These are phyloP conservation scores for Cercospora citrullina DNA, from an alignment of 2,329 filamentous ascomycete genomes.

Conservation along the genomic window DNA sequence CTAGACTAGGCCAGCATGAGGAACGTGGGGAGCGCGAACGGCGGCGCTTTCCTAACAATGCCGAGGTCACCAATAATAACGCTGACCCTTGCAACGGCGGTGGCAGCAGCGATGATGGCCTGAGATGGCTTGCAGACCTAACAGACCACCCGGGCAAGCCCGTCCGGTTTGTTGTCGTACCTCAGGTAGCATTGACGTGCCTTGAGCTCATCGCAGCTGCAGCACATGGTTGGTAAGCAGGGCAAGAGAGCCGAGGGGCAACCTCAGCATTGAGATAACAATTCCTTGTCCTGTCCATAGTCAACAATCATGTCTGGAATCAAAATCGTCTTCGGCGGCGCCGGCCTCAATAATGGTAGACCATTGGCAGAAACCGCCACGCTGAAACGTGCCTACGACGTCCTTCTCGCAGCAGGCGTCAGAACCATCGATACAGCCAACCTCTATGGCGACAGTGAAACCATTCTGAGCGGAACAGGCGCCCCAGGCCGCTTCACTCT, in stretches of 20 bases:
- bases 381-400: conserved; percentile 34
- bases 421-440: conserved; percentile 45
- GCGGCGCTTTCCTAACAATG: neutral
- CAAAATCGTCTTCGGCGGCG: conserved; percentile 43
- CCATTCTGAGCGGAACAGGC: conserved; percentile 43
- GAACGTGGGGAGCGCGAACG: conserved; percentile 3
- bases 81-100: neutral
- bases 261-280: neutral
- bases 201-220: neutral
- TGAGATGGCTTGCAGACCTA: neutral
- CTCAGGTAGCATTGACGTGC: neutral
- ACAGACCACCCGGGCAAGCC: neutral
- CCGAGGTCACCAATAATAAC: neutral
- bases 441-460: conserved; percentile 45
- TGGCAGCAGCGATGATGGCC: neutral
- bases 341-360: conserved; percentile 26
- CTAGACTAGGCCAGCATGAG: conserved; percentile 7
- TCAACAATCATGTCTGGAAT: conserved; percentile 27
- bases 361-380: conserved; percentile 25
- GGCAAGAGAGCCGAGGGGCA: neutral
- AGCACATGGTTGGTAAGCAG: neutral
- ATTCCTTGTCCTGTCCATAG: neutral
- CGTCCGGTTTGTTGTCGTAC: neutral
- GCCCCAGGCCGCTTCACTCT: conserved; percentile 47
- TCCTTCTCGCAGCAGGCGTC: conserved; percentile 38